These are phyloP conservation scores for Penium margaritaceum DNA, from an alignment of 139 green algal genomes.

Conservation along the genomic window DNA sequence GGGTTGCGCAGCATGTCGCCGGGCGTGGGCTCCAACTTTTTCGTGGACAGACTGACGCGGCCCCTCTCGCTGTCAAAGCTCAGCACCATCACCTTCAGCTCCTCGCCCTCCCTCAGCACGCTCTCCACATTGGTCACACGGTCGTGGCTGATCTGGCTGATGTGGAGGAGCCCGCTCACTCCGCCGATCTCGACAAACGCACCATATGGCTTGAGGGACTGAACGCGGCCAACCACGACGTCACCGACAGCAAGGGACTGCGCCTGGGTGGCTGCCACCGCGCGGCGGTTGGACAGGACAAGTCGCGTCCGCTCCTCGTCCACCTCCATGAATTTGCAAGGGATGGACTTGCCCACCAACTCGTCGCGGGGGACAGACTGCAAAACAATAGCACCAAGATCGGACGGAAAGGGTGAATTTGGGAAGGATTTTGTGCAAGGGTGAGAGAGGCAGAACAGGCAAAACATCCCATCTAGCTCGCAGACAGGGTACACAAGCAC, in stretches of 20 bases:
- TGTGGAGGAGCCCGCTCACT: conserved; percentile 86
- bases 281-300: conserved; percentile 71
- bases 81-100: conserved; percentile 95
- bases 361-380: too few species aligned
- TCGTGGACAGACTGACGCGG: conserved; percentile 84
- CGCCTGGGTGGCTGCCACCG: conserved; percentile 43
- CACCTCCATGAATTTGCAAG: conserved; percentile 90
- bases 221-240: conserved; percentile 82
- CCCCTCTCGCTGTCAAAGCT: conserved; percentile 76
- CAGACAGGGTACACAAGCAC: too few species aligned
- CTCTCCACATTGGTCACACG: conserved; percentile 82
- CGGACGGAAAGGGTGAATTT: too few species aligned
- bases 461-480: too few species aligned
- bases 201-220: conserved; percentile 85
- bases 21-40: conserved; percentile 91
- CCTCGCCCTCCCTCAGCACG: conserved; percentile 75
- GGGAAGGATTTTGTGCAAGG: too few species aligned
- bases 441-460: too few species aligned
- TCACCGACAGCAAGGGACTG: conserved; percentile 65
- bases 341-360: conserved; percentile 64
- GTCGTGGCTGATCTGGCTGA: conserved; percentile 91
- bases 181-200: conserved; percentile 93
- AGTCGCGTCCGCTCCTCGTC: conserved; percentile 79
- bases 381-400: too few species aligned
- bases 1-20: conserved; percentile 92